These are phyloP conservation scores for Ceratocystis lukuohia DNA, from an alignment of 2,329 filamentous ascomycete species.

Conservation along the genomic window DNA sequence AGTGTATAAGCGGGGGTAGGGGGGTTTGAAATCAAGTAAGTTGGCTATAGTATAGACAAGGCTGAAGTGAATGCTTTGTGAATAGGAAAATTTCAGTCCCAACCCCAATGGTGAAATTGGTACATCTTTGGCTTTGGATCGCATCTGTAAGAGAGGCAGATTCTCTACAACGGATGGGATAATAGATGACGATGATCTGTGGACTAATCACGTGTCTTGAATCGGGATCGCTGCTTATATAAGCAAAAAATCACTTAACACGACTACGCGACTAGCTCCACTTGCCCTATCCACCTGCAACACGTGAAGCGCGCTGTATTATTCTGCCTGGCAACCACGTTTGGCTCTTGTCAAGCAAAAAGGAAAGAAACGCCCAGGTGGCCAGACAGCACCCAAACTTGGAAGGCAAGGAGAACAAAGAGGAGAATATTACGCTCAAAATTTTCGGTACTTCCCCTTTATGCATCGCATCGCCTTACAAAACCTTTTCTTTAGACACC, in stretches of 20 bases:
- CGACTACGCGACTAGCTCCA: neutral
- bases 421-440: neutral
- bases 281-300: neutral
- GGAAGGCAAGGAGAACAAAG: neutral
- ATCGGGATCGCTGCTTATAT: neutral
- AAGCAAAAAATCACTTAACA: neutral
- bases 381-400: neutral
- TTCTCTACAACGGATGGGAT: too few species aligned
- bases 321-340: neutral
- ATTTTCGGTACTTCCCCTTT: neutral
- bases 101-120: too few species aligned
- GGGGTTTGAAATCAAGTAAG: too few species aligned
- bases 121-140: too few species aligned
- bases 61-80: too few species aligned
- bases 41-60: too few species aligned
- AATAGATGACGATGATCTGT: too few species aligned
- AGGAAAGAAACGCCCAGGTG: neutral
- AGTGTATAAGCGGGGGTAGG: too few species aligned
- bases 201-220: too few species aligned
- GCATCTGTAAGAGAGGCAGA: too few species aligned
- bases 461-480: neutral
- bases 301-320: conserved; percentile 2
- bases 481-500: neutral
- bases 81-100: too few species aligned
- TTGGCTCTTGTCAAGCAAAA: neutral